Evolutionary conservation across 2,329 filamentous ascomycete genomes (phyloP).

Genomic region (Ophiostoma populinum): DNA sequence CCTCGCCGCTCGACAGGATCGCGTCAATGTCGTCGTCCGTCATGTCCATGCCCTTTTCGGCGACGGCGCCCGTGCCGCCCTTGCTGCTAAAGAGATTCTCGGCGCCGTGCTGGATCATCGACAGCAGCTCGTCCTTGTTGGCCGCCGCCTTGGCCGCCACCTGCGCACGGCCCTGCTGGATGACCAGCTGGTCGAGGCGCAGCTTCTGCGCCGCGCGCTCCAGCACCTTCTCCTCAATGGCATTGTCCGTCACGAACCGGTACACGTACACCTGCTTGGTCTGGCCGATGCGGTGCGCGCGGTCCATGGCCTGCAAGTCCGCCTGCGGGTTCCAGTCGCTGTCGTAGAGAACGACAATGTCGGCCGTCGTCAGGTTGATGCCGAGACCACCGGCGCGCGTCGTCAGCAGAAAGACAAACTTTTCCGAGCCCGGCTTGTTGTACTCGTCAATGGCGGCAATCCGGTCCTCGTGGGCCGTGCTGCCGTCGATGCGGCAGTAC

Average conservation of each 20-base stretch:
- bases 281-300: constrained; percentile 94
- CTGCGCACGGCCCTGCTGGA: constrained; percentile 90
- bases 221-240: constrained; percentile 95
- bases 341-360: constrained; percentile 92
- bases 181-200: constrained; percentile 89
- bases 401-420: constrained; percentile 89
- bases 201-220: constrained; percentile 94
- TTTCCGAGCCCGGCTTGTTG: constrained; percentile 89
- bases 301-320: constrained; percentile 96
- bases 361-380: constrained; percentile 88
- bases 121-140: constrained; percentile 88
- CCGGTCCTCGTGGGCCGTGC: constrained; percentile 92
- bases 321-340: constrained; percentile 99
- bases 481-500: constrained; percentile 93
- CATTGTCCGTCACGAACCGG: constrained; percentile 92
- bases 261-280: constrained; percentile 97
- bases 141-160: constrained; percentile 78
- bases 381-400: constrained; percentile 90
- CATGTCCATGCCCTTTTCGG: constrained; percentile 43
- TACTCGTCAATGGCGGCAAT: constrained; percentile 97
- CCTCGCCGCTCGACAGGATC: constrained; percentile 73
- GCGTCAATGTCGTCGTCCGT: constrained; percentile 80
- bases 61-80: constrained; percentile 42
- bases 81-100: constrained; percentile 76
- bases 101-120: constrained; percentile 98